Evolutionary conservation across 192 early-diverging fungal genomes (phyloP).

Genomic region (Chytriomyces confervae): DNA sequence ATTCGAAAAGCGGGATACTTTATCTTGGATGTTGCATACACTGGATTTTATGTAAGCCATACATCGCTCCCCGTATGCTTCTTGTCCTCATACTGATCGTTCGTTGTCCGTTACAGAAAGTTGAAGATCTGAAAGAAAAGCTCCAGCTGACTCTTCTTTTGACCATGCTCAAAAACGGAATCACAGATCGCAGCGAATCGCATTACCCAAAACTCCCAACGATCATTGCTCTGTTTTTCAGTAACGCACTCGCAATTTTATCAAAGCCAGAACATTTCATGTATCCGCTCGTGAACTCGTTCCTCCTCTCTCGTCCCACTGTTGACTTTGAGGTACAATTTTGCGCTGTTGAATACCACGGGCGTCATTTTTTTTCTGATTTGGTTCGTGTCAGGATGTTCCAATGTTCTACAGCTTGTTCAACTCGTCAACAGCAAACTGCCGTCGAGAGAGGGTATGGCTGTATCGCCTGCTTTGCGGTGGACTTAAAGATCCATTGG

Average conservation of each 20-base stretch:
- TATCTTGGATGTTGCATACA: slow-evolving; percentile 70
- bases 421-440: slow-evolving; percentile 66
- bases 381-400: slow-evolving; percentile 62
- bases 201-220: slow-evolving; percentile 65
- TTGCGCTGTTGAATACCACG: background rate
- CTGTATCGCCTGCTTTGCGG: slow-evolving; percentile 68
- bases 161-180: slow-evolving; percentile 71
- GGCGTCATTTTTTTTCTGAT: slow-evolving; percentile 1
- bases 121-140: slow-evolving; percentile 63
- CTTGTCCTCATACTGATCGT: background rate
- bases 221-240: slow-evolving; percentile 70
- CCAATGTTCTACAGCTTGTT: slow-evolving; percentile 85
- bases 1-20: slow-evolving; percentile 70
- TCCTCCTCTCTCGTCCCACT: slow-evolving; percentile 71
- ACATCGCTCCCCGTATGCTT: background rate
- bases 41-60: slow-evolving; percentile 22
- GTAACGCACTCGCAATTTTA: slow-evolving; percentile 64
- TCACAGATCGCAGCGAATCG: slow-evolving; percentile 52
- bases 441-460: slow-evolving; percentile 76
- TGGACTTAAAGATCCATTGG: slow-evolving; percentile 61
- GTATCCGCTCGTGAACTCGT: slow-evolving; percentile 76
- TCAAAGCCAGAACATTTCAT: slow-evolving; percentile 76
- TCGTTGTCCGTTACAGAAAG: slow-evolving; percentile 35
- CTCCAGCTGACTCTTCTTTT: slow-evolving; percentile 74
- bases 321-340: slow-evolving; percentile 71